A percentile compares a stretch with the other conserved stretches of the same genome.
phyloP scores from a whole-genome alignment of 2,329 filamentous ascomycete species.

The Penicillium sumatraense region DNA sequence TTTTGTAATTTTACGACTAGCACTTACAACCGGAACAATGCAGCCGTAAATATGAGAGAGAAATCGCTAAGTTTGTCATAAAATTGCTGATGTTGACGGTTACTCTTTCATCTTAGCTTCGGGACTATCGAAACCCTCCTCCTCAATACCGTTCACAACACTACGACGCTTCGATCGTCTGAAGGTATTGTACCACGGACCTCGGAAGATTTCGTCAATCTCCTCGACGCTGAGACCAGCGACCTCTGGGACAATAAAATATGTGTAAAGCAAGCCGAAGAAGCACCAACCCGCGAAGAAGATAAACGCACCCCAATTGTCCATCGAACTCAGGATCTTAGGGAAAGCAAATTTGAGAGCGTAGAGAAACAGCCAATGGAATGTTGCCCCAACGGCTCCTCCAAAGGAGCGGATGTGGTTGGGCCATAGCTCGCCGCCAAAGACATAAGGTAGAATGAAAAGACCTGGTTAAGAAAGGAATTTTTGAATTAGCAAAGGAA shows the following conservation, averaged over 20 bases:
- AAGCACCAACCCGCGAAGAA: slow-evolving; percentile 47
- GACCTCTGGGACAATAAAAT: slow-evolving; percentile 43
- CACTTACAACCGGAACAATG: too few species aligned
- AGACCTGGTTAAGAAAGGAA: slow-evolving; percentile 31
- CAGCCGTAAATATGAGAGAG: too few species aligned
- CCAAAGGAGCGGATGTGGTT: slow-evolving; percentile 52
- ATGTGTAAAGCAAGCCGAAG: slow-evolving; percentile 42
- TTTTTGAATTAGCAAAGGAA: too few species aligned
- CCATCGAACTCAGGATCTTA: slow-evolving; percentile 25
- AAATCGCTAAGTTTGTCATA: too few species aligned
- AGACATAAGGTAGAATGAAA: slow-evolving; percentile 49
- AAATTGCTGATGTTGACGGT: too few species aligned
- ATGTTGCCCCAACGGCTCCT: slow-evolving; percentile 40
- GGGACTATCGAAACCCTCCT: too few species aligned
- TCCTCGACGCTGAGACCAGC: slow-evolving; percentile 44
- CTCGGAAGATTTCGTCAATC: slow-evolving; percentile 29
- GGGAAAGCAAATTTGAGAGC: slow-evolving; percentile 41
- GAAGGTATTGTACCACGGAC: too few species aligned
- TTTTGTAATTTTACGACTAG: too few species aligned
- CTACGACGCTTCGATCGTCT: too few species aligned
- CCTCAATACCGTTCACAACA: too few species aligned
- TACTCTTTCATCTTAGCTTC: too few species aligned
- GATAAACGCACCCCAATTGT: slow-evolving; percentile 45
- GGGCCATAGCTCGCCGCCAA: slow-evolving; percentile 51
- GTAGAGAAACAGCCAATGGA: slow-evolving; percentile 50